Conservation (phyloP, 352 stramenopile genomes). For the Pythium biforme region DNA sequence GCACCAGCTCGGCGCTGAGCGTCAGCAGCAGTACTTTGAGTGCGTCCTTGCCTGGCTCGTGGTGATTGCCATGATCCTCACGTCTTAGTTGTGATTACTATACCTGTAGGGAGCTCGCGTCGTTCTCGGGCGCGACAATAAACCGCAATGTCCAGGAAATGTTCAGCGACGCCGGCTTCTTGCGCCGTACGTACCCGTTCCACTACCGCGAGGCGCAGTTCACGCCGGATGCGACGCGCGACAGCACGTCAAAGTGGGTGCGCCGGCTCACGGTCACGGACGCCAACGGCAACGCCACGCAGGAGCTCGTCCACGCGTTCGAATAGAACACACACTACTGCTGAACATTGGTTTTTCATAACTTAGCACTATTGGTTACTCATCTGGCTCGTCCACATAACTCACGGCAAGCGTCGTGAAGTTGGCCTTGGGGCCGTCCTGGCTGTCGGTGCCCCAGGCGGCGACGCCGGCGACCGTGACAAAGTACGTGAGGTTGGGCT, state of each 20-base stretch:
- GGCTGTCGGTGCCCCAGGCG: slow-evolving; percentile 58
- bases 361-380: neutral
- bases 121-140: slow-evolving; percentile 31
- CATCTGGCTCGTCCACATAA: neutral
- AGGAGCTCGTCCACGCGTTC: slow-evolving; percentile 30
- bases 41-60: neutral
- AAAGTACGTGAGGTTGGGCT: slow-evolving; percentile 76
- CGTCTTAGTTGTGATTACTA: neutral
- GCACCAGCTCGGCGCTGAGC: slow-evolving; percentile 57
- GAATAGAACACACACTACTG: neutral
- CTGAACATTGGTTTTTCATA: neutral
- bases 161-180: slow-evolving; percentile 55
- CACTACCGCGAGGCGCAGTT: slow-evolving; percentile 68
- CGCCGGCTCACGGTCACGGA: slow-evolving; percentile 21
- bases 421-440: slow-evolving; percentile 51
- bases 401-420: slow-evolving; percentile 51
- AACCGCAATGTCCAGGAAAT: slow-evolving; percentile 57
- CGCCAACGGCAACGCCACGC: neutral
- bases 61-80: neutral
- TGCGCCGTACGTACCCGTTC: slow-evolving; percentile 59
- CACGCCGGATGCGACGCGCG: slow-evolving; percentile 27
- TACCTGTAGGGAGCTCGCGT: slow-evolving; percentile 23
- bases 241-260: slow-evolving; percentile 27
- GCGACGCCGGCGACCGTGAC: slow-evolving; percentile 64
- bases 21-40: slow-evolving; percentile 26